These are phyloP conservation scores for Trichoderma asperellum DNA, from an alignment of 2,329 filamentous ascomycete genomes.

Conservation along the genomic window DNA sequence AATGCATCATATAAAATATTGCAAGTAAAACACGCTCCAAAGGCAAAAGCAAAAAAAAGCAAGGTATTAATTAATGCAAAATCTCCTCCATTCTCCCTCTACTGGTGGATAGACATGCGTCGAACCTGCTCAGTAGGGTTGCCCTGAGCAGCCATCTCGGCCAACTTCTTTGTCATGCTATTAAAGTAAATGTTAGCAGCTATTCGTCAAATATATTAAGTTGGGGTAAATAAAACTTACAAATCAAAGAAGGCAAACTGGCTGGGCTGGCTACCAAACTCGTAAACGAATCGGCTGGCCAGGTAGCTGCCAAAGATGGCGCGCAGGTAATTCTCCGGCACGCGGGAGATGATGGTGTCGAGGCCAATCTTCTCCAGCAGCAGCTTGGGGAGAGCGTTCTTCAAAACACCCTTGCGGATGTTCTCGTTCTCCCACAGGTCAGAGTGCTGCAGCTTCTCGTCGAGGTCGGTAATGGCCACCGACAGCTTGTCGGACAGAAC, in stretches of 20 bases:
- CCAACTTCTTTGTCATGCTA: constrained; percentile 69
- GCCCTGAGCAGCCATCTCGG: constrained; percentile 44
- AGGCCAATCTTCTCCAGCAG: constrained; percentile 89
- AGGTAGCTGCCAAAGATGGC: constrained; percentile 96
- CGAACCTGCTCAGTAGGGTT: constrained; percentile 38
- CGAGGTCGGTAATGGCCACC: constrained; percentile 90
- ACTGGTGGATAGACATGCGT: constrained; percentile 35
- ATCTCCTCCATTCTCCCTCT: background rate
- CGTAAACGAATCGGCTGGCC: constrained; percentile 93
- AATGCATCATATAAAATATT: constrained; percentile 24
- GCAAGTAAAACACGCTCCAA: constrained; percentile 23
- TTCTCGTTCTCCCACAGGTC: constrained; percentile 85
- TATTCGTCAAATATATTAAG: background rate
- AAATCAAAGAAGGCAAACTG: constrained; percentile 99
- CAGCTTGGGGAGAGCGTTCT: constrained; percentile 82
- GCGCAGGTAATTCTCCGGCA: constrained; percentile 88
- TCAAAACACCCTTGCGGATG: constrained; percentile 76
- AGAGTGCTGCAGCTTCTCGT: constrained; percentile 93
- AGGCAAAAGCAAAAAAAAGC: background rate
- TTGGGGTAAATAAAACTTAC: constrained; percentile 58
- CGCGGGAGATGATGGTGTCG: constrained; percentile 81
- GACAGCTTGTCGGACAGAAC: constrained; percentile 91
- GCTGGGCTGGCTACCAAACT: constrained; percentile 88
- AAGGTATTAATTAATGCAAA: background rate
- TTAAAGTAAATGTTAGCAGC: constrained; percentile 20